Evolutionary conservation across 345 rosid genomes (phyloP).

Genomic region (Acer yangbiense): DNA sequence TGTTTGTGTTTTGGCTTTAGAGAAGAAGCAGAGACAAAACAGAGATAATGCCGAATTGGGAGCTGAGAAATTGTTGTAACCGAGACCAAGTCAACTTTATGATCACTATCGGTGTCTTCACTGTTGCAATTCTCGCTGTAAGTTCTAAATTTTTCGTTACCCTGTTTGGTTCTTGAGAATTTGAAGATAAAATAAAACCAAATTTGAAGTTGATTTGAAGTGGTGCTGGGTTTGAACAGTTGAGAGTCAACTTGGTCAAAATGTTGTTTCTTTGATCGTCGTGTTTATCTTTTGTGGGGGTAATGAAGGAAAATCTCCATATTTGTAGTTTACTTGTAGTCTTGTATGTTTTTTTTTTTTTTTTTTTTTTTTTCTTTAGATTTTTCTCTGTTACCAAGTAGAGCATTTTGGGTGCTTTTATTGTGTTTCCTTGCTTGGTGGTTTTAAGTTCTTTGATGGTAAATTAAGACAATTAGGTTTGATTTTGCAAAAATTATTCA

Average conservation of each 20-base stretch:
- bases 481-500: background rate
- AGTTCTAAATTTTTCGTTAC: conserved; percentile 22
- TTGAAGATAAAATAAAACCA: background rate
- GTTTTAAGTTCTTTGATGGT: background rate
- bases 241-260: background rate
- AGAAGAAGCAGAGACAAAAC: background rate
- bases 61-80: conserved; percentile 77
- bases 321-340: background rate
- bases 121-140: conserved; percentile 83
- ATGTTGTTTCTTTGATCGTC: background rate
- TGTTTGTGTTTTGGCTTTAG: background rate
- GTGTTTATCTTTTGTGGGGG: background rate
- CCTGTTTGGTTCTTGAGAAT: conserved; percentile 22
- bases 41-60: conserved; percentile 68
- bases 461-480: background rate
- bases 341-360: background rate
- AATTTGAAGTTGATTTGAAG: background rate
- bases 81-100: conserved; percentile 66
- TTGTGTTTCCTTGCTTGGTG: background rate
- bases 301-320: background rate
- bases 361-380: background rate
- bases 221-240: background rate
- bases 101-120: conserved; percentile 73
- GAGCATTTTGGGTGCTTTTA: background rate
- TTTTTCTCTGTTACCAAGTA: background rate